These are phyloP conservation scores for Berkeleyomyces basicola DNA, from an alignment of 2,329 filamentous ascomycete genomes.

Conservation along the genomic window DNA sequence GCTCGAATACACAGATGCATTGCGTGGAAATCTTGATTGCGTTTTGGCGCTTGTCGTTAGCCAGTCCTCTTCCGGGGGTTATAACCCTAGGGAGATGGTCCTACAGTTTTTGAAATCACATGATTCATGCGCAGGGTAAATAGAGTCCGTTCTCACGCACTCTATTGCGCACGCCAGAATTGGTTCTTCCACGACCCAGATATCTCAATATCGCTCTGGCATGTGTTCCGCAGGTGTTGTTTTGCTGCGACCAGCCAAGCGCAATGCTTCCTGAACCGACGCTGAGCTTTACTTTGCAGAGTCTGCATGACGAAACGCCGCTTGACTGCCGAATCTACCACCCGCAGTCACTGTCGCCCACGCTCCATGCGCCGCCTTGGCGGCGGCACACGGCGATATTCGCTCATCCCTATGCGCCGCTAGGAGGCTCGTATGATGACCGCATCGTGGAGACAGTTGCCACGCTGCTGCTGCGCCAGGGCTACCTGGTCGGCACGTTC, in stretches of 20 bases:
- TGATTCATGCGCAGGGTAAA: no score
- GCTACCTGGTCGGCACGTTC: slow-evolving; percentile 70
- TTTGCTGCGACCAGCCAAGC: not conserved
- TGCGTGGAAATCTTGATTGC: no score
- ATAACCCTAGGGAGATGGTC: no score
- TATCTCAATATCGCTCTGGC: no score
- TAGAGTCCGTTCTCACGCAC: no score
- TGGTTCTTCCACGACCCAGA: no score
- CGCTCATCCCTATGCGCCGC: slow-evolving; percentile 78
- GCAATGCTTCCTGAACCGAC: slow-evolving; percentile 11
- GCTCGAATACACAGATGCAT: no score
- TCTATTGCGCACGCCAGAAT: no score
- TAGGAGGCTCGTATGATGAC: slow-evolving; percentile 79
- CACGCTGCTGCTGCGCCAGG: slow-evolving; percentile 46
- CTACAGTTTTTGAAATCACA: no score
- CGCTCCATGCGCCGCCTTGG: slow-evolving; percentile 25
- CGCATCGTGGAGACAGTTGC: slow-evolving; percentile 53
- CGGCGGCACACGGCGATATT: slow-evolving; percentile 42
- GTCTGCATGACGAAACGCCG: slow-evolving; percentile 57
- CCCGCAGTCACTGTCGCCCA: slow-evolving; percentile 30
- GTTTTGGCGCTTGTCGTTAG: no score
- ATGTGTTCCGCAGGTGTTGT: no score
- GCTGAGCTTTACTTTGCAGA: slow-evolving; percentile 44
- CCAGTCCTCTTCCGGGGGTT: no score
- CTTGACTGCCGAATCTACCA: slow-evolving; percentile 78